Base-by-base conservation (phyloP, 192 early-diverging fungal genomes). In the Dissophora ornata region DNA sequence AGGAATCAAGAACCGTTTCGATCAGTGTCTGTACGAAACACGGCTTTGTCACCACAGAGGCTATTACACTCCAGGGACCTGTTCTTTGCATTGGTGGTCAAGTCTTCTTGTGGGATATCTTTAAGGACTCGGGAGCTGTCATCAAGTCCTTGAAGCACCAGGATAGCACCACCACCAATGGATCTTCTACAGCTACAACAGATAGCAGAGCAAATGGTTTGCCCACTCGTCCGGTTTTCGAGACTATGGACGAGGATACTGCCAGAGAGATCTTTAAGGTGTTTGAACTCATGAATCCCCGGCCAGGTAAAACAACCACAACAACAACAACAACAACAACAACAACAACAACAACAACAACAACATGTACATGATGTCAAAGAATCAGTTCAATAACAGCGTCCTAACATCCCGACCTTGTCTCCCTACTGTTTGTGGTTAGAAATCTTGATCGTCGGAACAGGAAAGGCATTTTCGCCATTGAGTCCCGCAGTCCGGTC, bases 401-500 rank as follows among this genome's bases (percentile, higher is more conserved):
- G n/a, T n/a, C n/a, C n/a, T n/a, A n/a, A n/a, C n/a, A n/a, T n/a
- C n/a, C n/a, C n/a, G n/a, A n/a, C n/a, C n/a, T n/a, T n/a, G n/a
- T n/a, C n/a, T n/a, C n/a, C n/a, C n/a, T n/a, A 12, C 28, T 41
- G 12, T 8, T 10, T 6, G 34, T 12, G 4, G 41, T n/a, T 69
- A 87, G 87, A 88, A 61, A 60, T 88, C 18, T 69, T 88, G 22
- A 69, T 88, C 46, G 78, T 88, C 66, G 87, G 87, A 40, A 88
- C 87, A 1, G 87, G 87, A 16, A 81, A 81, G 52, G 34, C 64
- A 12, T 83, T 86, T 71, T 67, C 80, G 16, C 87, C 83, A 22
- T 57, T 88, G n/a, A 84, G 85, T 33, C 67, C 70, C 32, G 50
- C 80, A 36, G 62, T 88, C 19, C 69, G 82, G 36, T 53, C 75